Percentiles rank a stretch among this genome's conserved stretches.
Conservation (phyloP, 495 filamentous ascomycete genomes). For the Lasiosphaeria miniovina region DNA sequence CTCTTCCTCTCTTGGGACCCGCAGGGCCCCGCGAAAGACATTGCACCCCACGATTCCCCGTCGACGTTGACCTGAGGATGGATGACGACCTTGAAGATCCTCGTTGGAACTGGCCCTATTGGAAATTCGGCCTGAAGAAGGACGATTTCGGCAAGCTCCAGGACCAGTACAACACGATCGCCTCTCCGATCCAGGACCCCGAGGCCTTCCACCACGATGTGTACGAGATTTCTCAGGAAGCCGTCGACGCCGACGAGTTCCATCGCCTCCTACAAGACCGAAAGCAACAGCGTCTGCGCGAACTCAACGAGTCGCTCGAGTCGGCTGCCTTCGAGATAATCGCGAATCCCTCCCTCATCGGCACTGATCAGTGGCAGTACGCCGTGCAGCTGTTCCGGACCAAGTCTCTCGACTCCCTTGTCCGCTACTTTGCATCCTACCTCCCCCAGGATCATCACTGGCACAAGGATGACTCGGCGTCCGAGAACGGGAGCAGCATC, state of each 20-base stretch:
- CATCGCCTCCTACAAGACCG: conserved; percentile 43
- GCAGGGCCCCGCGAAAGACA: conserved; percentile 6
- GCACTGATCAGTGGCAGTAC: conserved; percentile 49
- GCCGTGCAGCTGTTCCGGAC: conserved; percentile 51
- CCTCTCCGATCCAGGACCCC: conserved; percentile 36
- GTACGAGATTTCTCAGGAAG: conserved; percentile 43
- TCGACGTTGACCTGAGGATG: conserved; percentile 33
- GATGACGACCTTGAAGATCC: conserved; percentile 40
- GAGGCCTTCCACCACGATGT: conserved; percentile 44
- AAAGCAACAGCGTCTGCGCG: conserved; percentile 45
- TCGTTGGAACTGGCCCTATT: conserved; percentile 45
- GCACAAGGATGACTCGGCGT: conserved; percentile 27
- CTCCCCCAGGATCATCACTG: conserved; percentile 44
- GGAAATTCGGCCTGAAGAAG: conserved; percentile 46
- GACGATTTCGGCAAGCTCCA: conserved; percentile 40
- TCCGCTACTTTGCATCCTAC: conserved; percentile 49
- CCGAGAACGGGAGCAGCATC: conserved; percentile 29
- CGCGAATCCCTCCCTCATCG: conserved; percentile 48
- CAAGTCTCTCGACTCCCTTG: conserved; percentile 50
- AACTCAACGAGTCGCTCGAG: conserved; percentile 46
- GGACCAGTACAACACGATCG: conserved; percentile 41
- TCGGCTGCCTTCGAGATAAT: conserved; percentile 52
- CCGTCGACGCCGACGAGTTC: conserved; percentile 42
- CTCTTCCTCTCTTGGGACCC: not conserved
- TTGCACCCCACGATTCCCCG: conserved; percentile 3